phyloP scores from a whole-genome alignment of 2,329 filamentous ascomycete species.

The Penicillium sp. region DNA sequence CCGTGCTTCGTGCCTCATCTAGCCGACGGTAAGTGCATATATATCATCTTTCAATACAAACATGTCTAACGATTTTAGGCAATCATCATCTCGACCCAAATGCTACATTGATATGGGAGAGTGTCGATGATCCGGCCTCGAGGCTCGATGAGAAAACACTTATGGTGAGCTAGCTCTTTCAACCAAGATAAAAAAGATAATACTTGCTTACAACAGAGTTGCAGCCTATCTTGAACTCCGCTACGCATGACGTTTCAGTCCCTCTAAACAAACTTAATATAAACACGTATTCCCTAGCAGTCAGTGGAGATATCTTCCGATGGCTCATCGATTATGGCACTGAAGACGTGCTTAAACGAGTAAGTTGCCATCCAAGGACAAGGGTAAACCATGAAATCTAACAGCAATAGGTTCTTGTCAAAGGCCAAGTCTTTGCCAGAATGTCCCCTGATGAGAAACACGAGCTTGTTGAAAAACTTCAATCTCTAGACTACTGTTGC shows the following conservation, averaged over 20 bases:
- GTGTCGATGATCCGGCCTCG: conserved; percentile 80
- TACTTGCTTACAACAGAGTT: conserved; percentile 9
- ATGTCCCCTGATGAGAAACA: conserved; percentile 99
- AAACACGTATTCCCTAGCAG: conserved; percentile 80
- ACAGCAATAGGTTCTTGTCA: conserved; percentile 70
- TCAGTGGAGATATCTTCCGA: conserved; percentile 90
- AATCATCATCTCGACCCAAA: conserved; percentile 59
- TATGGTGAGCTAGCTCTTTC: conserved; percentile 45
- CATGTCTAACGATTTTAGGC: conserved; percentile 14
- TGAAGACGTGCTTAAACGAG: conserved; percentile 69
- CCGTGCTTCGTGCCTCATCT: conserved; percentile 95
- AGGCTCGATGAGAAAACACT: conserved; percentile 76
- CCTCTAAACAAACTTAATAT: conserved; percentile 80
- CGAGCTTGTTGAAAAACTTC: conserved; percentile 93
- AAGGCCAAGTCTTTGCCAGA: conserved; percentile 88
- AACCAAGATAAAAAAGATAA: not conserved
- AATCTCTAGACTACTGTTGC: conserved; percentile 90
- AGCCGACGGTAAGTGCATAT: conserved; percentile 54
- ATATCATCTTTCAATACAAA: not conserved
- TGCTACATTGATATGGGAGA: conserved; percentile 80
- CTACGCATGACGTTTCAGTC: conserved; percentile 72
- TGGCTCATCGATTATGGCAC: conserved; percentile 93
- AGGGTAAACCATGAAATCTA: not conserved
- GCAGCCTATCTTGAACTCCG: conserved; percentile 68
- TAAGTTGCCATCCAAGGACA: conserved; percentile 33